Conservation (phyloP, 2,329 filamentous ascomycete genomes). For the Trichophaea hybrida region DNA sequence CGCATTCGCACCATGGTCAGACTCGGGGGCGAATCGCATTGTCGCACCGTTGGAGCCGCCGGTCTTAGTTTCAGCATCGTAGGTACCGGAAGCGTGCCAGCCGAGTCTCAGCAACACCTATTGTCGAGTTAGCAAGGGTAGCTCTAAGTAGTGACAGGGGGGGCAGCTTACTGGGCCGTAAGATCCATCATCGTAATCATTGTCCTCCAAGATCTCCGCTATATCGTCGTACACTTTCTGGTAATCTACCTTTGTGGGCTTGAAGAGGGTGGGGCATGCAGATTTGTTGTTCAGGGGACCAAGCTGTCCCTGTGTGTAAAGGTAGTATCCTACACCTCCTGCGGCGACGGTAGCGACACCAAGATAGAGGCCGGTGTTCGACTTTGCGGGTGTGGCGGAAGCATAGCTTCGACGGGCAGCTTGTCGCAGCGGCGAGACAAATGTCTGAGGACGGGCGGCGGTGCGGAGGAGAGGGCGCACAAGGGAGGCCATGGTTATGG, state of each 20-base stretch:
- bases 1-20: constrained; percentile 83
- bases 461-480: constrained; percentile 18
- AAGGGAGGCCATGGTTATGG: constrained; percentile 20
- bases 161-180: constrained; percentile 56
- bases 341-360: constrained; percentile 16
- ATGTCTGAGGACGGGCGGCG: constrained; percentile 14
- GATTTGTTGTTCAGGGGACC: constrained; percentile 9
- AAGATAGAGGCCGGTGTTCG: constrained; percentile 16
- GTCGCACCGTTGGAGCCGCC: constrained; percentile 93
- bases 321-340: constrained; percentile 26
- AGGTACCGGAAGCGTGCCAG: constrained; percentile 91
- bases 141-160: background rate
- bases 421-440: constrained; percentile 10
- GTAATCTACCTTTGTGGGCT: constrained; percentile 72
- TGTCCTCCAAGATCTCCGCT: constrained; percentile 63
- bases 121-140: constrained; percentile 2
- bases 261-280: constrained; percentile 42
- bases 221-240: constrained; percentile 89
- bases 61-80: constrained; percentile 71
- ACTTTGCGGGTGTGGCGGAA: constrained; percentile 15
- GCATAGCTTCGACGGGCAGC: constrained; percentile 21
- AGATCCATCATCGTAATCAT: constrained; percentile 92
- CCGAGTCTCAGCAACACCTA: constrained; percentile 67
- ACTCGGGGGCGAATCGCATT: constrained; percentile 87
- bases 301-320: constrained; percentile 24